phyloP scores from a whole-genome alignment of 2,329 filamentous ascomycete genomes.

The Claviceps maximensis region DNA sequence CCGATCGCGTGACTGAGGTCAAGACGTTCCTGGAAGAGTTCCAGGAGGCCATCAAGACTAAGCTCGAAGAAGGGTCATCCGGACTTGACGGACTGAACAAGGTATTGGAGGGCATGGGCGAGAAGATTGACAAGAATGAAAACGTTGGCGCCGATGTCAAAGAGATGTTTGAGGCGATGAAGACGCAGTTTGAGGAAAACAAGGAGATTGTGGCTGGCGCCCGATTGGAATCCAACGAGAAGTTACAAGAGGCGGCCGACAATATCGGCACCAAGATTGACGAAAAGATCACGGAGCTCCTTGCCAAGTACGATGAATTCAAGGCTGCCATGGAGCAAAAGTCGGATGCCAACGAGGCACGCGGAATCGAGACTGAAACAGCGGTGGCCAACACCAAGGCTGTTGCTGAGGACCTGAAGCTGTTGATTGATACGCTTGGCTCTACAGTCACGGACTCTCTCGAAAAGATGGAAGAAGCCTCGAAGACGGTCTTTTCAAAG shows the following conservation, averaged over 20 bases:
- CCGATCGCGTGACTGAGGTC: slow-evolving; percentile 66
- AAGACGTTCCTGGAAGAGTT: slow-evolving; percentile 67
- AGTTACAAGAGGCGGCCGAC: slow-evolving; percentile 47
- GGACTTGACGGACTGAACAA: slow-evolving; percentile 63
- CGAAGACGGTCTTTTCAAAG: slow-evolving; percentile 70
- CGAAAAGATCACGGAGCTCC: slow-evolving; percentile 59
- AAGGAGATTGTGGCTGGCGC: slow-evolving; percentile 65
- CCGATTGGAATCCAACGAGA: slow-evolving; percentile 75
- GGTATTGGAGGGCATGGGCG: slow-evolving; percentile 52
- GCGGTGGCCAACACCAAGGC: slow-evolving; percentile 63
- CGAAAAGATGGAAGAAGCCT: slow-evolving; percentile 78
- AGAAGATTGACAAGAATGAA: slow-evolving; percentile 45
- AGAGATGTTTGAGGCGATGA: slow-evolving; percentile 62
- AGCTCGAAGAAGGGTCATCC: slow-evolving; percentile 61
- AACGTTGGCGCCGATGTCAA: slow-evolving; percentile 50
- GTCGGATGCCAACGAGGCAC: slow-evolving; percentile 58
- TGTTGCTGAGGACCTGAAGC: slow-evolving; percentile 75
- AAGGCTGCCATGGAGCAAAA: slow-evolving; percentile 63
- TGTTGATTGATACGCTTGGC: slow-evolving; percentile 74
- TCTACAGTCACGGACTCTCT: slow-evolving; percentile 68
- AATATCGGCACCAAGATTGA: slow-evolving; percentile 43
- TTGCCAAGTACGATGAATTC: slow-evolving; percentile 80
- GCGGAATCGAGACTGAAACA: slow-evolving; percentile 58
- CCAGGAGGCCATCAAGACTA: slow-evolving; percentile 60
- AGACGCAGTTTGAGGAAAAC: slow-evolving; percentile 76